phyloP scores from a whole-genome alignment of 805 yeast species.

The Blastobotrys parvus region DNA sequence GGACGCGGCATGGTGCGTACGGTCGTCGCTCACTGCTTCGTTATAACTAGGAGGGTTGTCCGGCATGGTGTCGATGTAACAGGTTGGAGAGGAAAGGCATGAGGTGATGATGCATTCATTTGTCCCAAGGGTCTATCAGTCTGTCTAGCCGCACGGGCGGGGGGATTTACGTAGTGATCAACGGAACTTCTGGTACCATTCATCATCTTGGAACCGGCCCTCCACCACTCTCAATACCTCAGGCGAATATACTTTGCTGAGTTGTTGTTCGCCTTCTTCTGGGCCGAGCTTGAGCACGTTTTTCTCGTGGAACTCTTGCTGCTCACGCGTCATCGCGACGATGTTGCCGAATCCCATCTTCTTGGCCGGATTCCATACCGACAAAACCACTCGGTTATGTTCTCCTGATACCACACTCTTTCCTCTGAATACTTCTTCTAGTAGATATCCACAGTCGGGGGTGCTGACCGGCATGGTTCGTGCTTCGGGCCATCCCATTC shows the following conservation, averaged over 20 bases:
- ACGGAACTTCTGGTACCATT: conserved; percentile 54
- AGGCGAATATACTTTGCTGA: conserved; percentile 57
- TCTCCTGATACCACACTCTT: conserved; percentile 81
- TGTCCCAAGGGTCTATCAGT: too few relatives aligned
- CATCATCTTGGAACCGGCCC: conserved; percentile 66
- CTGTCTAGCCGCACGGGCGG: too few relatives aligned
- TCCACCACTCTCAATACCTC: conserved; percentile 52
- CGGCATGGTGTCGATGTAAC: too few relatives aligned
- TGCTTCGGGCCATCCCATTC: conserved; percentile 57
- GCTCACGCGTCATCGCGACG: conserved; percentile 83
- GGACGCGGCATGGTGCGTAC: too few relatives aligned
- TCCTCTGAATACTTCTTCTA: conserved; percentile 91
- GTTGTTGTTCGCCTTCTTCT: conserved; percentile 37
- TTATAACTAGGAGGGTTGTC: too few relatives aligned
- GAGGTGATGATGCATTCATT: too few relatives aligned
- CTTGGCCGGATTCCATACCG: conserved; percentile 71
- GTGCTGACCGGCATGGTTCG: conserved; percentile 64
- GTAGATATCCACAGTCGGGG: conserved; percentile 67
- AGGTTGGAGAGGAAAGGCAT: too few relatives aligned
- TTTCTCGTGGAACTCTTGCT: conserved; percentile 71
- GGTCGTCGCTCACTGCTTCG: too few relatives aligned
- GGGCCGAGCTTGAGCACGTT: conserved; percentile 59
- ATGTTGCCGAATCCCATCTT: conserved; percentile 68
- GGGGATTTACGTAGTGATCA: too few relatives aligned
- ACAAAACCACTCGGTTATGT: conserved; percentile 69